Conservation (phyloP, 768 basidiomycete genomes). For the Clavulina sp. region DNA sequence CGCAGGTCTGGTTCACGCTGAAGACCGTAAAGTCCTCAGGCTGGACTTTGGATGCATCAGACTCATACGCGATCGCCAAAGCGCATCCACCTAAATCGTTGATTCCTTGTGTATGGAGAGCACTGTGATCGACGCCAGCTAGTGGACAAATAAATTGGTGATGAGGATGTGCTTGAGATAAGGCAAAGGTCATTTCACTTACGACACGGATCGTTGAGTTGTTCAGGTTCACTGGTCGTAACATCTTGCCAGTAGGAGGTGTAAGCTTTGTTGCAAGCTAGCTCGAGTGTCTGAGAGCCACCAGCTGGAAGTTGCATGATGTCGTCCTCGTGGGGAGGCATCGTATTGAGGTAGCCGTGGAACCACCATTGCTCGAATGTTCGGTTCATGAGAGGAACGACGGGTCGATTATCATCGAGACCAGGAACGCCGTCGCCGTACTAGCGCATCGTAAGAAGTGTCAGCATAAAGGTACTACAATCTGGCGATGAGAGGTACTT, state of each 20-base stretch:
- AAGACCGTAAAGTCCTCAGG: constrained; percentile 59
- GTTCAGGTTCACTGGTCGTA: constrained; percentile 34
- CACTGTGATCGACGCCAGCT: constrained; percentile 5
- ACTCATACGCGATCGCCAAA: constrained; percentile 63
- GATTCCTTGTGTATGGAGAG: constrained; percentile 39
- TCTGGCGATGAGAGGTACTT: no score
- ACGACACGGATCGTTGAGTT: constrained; percentile 15
- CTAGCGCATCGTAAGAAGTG: constrained; percentile 1
- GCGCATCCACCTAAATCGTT: constrained; percentile 45
- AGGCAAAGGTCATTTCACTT: neutral
- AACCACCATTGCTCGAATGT: constrained; percentile 35
- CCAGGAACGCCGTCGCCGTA: neutral
- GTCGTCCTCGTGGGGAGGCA: constrained; percentile 39
- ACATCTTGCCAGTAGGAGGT: constrained; percentile 32
- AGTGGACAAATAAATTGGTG: neutral
- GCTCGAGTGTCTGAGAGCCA: constrained; percentile 27
- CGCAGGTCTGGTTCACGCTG: constrained; percentile 58
- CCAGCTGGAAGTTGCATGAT: constrained; percentile 46
- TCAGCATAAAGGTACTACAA: no score
- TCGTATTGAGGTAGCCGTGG: constrained; percentile 38
- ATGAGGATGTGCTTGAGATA: neutral
- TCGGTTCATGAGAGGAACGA: constrained; percentile 22
- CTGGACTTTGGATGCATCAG: constrained; percentile 33
- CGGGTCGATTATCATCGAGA: constrained; percentile 43
- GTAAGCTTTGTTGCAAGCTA: constrained; percentile 41